Conservation (phyloP, 257 asterid species). For the Nemophila menziesii region DNA sequence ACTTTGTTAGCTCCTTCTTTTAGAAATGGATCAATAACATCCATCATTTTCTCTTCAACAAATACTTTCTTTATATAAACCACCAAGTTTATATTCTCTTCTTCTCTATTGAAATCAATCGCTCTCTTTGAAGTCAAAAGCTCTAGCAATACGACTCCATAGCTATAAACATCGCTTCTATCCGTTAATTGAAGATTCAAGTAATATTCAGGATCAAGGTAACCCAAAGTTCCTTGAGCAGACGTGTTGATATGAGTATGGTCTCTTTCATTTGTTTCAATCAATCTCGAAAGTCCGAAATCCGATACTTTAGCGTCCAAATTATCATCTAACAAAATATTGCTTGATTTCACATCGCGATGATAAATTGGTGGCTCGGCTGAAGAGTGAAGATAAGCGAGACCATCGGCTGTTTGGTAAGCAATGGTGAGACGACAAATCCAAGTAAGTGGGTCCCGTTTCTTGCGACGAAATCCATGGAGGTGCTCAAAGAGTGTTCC, state of each 20-base stretch:
- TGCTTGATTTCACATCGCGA: conserved; percentile 88
- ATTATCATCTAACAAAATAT: conserved; percentile 62
- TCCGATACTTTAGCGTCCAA: conserved; percentile 68
- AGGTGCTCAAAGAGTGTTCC: conserved; percentile 62
- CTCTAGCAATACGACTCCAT: conserved; percentile 79
- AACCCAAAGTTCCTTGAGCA: conserved; percentile 93
- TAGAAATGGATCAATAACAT: conserved; percentile 57
- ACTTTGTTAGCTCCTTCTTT: conserved; percentile 45
- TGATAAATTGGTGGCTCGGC: conserved; percentile 85
- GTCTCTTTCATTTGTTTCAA: conserved; percentile 77
- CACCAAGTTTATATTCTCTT: conserved; percentile 81
- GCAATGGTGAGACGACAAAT: conserved; percentile 45
- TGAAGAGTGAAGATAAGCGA: conserved; percentile 80
- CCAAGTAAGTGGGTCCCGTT: conserved; percentile 40
- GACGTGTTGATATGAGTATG: conserved; percentile 85
- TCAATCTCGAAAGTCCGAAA: conserved; percentile 76
- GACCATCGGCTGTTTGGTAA: conserved; percentile 68
- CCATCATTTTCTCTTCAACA: conserved; percentile 71
- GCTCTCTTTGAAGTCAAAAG: conserved; percentile 82
- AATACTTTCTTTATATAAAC: conserved; percentile 66
- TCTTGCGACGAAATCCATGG: conserved; percentile 19
- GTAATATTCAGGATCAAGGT: conserved; percentile 88
- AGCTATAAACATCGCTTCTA: conserved; percentile 88
- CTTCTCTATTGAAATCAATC: conserved; percentile 50
- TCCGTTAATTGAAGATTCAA: conserved; percentile 80